Evolutionary conservation across 1,284 basidiomycete species (phyloP).

Genomic region (Trametes pubescens): DNA sequence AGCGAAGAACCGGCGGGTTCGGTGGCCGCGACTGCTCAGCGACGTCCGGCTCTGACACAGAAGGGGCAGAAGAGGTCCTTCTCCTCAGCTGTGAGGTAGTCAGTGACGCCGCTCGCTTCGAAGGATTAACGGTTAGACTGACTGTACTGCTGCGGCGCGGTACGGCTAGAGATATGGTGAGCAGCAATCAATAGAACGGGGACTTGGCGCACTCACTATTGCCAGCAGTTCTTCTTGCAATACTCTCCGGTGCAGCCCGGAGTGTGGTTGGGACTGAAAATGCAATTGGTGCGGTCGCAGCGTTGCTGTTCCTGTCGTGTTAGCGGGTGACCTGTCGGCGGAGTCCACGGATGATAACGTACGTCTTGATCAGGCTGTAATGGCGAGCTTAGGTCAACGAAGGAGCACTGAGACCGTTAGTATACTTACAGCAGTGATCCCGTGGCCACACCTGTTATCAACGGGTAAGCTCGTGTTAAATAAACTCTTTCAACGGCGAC

Average conservation of each 20-base stretch:
- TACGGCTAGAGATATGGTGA: conserved; percentile 52
- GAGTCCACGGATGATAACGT: conserved; percentile 19
- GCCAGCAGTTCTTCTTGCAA: conserved; percentile 71
- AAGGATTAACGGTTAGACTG: conserved; percentile 23
- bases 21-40: not conserved
- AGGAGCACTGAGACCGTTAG: conserved; percentile 7
- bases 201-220: conserved; percentile 63
- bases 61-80: conserved; percentile 55
- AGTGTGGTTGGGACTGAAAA: conserved; percentile 70
- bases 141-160: conserved; percentile 76
- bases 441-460: conserved; percentile 64
- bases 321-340: not conserved
- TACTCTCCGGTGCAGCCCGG: conserved; percentile 54
- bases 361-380: conserved; percentile 75
- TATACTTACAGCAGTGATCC: conserved; percentile 57
- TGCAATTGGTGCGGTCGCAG: conserved; percentile 66
- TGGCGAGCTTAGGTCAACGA: conserved; percentile 15
- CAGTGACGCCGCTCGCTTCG: conserved; percentile 5
- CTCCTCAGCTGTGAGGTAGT: conserved; percentile 50
- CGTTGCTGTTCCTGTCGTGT: conserved; percentile 56
- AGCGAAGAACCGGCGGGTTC: not conserved
- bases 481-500: not conserved
- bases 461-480: conserved; percentile 10
- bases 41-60: conserved; percentile 34
- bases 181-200: not conserved